Percentiles rank a stretch among this genome's conserved stretches.
Conservation (phyloP, 169 alveolate genomes). For the Plasmodium fragile region DNA sequence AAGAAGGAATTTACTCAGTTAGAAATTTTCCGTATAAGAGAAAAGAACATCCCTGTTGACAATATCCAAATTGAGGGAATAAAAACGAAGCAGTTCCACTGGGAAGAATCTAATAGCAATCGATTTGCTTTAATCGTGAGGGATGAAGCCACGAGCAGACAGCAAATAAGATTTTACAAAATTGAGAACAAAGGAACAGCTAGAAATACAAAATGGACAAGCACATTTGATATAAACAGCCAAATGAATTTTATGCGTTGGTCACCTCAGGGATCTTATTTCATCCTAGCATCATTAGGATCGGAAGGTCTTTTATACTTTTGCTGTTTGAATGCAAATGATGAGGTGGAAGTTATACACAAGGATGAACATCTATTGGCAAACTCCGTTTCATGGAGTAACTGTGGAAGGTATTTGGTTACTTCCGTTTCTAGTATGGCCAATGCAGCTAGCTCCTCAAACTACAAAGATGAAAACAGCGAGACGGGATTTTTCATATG, state of each 20-base stretch:
- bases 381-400: conserved; percentile 90
- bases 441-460: neutral
- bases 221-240: conserved; percentile 85
- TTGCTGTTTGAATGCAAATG: conserved; percentile 88
- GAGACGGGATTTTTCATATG: conserved; percentile 90
- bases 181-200: conserved; percentile 88
- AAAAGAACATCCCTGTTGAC: conserved; percentile 92
- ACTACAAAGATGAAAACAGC: conserved; percentile 79
- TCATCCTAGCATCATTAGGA: conserved; percentile 89
- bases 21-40: conserved; percentile 91
- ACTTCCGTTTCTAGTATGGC: conserved; percentile 80
- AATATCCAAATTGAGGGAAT: conserved; percentile 91
- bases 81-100: conserved; percentile 89
- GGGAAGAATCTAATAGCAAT: conserved; percentile 89
- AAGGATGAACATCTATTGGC: conserved; percentile 91
- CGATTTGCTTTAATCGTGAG: conserved; percentile 91
- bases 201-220: conserved; percentile 81
- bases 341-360: conserved; percentile 90
- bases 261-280: conserved; percentile 93
- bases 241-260: conserved; percentile 88
- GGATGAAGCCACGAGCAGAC: conserved; percentile 90
- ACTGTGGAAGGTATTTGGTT: conserved; percentile 91
- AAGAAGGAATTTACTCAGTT: conserved; percentile 89
- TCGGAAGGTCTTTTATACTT: conserved; percentile 89
- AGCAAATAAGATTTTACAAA: conserved; percentile 90